Conservation (phyloP, 352 stramenopile genomes). For the Phytophthora ramorum region DNA sequence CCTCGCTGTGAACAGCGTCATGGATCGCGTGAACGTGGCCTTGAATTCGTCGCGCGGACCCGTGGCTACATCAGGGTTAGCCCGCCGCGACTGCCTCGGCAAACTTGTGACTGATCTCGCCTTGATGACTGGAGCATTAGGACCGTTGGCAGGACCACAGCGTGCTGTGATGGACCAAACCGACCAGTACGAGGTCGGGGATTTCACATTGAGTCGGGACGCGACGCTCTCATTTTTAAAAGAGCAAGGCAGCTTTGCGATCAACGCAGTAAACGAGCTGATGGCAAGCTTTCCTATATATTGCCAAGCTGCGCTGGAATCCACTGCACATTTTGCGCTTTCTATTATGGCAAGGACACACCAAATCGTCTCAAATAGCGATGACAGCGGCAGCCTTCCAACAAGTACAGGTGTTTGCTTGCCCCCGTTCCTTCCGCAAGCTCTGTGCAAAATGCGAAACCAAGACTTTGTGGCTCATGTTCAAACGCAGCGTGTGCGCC, state of each 20-base stretch:
- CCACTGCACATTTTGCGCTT: constrained; percentile 31
- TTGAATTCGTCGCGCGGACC: constrained; percentile 13
- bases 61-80: background rate
- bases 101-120: constrained; percentile 39
- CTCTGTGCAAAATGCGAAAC: constrained; percentile 32
- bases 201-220: constrained; percentile 28
- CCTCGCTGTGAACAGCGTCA: constrained; percentile 31
- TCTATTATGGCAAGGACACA: constrained; percentile 27
- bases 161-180: constrained; percentile 7
- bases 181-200: constrained; percentile 23
- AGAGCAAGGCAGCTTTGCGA: constrained; percentile 41
- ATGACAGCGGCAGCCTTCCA: constrained; percentile 4
- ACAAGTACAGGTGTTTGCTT: constrained; percentile 1
- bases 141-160: constrained; percentile 21
- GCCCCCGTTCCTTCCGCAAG: constrained; percentile 31
- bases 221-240: constrained; percentile 33
- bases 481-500: constrained; percentile 32
- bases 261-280: constrained; percentile 28
- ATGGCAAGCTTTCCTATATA: constrained; percentile 15
- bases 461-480: constrained; percentile 36
- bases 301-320: constrained; percentile 31
- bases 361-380: constrained; percentile 16
- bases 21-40: constrained; percentile 32
- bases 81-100: constrained; percentile 16
- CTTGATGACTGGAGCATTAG: constrained; percentile 28